These are phyloP conservation scores for Pythium oligandrum DNA, from an alignment of 352 stramenopile genomes.

Conservation along the genomic window DNA sequence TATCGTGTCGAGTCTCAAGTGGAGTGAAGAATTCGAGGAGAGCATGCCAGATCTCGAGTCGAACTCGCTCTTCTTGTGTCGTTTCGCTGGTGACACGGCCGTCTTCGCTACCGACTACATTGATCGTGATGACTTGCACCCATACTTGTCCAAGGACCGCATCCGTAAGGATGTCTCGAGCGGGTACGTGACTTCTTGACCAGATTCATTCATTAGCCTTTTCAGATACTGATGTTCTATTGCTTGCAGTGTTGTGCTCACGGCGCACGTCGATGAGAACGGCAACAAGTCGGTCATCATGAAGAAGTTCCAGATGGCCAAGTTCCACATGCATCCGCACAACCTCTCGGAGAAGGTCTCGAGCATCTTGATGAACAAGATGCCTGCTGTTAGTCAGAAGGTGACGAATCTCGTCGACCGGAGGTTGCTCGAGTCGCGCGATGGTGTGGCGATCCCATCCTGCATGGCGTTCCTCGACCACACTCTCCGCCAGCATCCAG, in stretches of 20 bases:
- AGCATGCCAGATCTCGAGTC: constrained; percentile 68
- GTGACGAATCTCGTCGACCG: constrained; percentile 29
- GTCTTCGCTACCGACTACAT: constrained; percentile 75
- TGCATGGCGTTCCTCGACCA: too few species aligned
- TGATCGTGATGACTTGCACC: constrained; percentile 72
- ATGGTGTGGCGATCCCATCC: too few species aligned
- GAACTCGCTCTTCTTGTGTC: constrained; percentile 63
- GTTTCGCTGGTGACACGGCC: constrained; percentile 54
- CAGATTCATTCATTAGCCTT: not conserved
- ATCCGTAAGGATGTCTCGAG: constrained; percentile 78
- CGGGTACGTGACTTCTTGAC: constrained; percentile 24
- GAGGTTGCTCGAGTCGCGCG: not conserved
- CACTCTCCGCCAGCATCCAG: too few species aligned
- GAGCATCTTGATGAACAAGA: constrained; percentile 52
- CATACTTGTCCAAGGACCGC: constrained; percentile 57
- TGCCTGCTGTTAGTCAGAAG: constrained; percentile 55
- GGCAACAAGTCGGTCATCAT: constrained; percentile 72
- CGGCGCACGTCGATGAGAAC: constrained; percentile 46
- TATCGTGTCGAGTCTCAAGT: constrained; percentile 72
- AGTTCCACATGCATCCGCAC: constrained; percentile 78
- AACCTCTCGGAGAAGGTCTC: constrained; percentile 60
- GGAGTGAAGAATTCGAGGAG: constrained; percentile 33
- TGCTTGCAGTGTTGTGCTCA: constrained; percentile 47
- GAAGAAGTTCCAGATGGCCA: constrained; percentile 76
- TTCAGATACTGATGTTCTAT: constrained; percentile 1